A percentile compares a stretch with the other conserved stretches of the same genome.
Evolutionary conservation across 2,329 filamentous ascomycete genomes (phyloP).

Genomic region (Cercospora brassicicola): DNA sequence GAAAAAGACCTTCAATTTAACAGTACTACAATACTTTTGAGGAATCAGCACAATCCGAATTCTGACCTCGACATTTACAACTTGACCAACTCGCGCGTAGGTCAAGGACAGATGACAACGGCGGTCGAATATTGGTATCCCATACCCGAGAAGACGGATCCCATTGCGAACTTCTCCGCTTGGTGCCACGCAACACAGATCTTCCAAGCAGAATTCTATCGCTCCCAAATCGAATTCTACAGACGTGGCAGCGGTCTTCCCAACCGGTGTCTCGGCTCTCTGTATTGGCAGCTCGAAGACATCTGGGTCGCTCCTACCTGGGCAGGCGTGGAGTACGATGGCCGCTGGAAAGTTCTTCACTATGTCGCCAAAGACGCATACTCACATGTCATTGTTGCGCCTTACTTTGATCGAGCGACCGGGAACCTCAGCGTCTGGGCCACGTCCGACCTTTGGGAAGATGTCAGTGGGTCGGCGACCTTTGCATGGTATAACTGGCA

Average conservation of each 20-base stretch:
- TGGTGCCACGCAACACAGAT: constrained; percentile 64
- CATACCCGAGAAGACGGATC: constrained; percentile 53
- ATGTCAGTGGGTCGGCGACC: constrained; percentile 48
- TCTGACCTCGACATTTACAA: constrained; percentile 52
- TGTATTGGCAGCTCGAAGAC: constrained; percentile 68
- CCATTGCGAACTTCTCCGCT: constrained; percentile 59
- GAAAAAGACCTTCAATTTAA: constrained; percentile 59
- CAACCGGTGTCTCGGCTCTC: constrained; percentile 58
- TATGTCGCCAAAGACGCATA: constrained; percentile 61
- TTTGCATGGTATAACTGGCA: constrained; percentile 56
- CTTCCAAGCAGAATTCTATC: constrained; percentile 65
- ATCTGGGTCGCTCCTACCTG: constrained; percentile 62
- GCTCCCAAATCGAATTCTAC: constrained; percentile 62
- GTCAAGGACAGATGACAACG: constrained; percentile 60
- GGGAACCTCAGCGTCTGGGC: constrained; percentile 56
- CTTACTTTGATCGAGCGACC: constrained; percentile 55
- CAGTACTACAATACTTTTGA: constrained; percentile 55
- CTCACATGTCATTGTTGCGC: constrained; percentile 59
- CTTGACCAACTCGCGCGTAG: constrained; percentile 45
- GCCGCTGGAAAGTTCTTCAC: constrained; percentile 63
- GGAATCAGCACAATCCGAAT: constrained; percentile 61
- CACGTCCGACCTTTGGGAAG: constrained; percentile 59
- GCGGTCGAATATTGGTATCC: constrained; percentile 60
- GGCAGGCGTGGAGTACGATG: constrained; percentile 64
- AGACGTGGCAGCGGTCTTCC: constrained; percentile 58